These are phyloP conservation scores for Camellia granthamiana DNA, from an alignment of 148 eudicot genomes.

Conservation along the genomic window DNA sequence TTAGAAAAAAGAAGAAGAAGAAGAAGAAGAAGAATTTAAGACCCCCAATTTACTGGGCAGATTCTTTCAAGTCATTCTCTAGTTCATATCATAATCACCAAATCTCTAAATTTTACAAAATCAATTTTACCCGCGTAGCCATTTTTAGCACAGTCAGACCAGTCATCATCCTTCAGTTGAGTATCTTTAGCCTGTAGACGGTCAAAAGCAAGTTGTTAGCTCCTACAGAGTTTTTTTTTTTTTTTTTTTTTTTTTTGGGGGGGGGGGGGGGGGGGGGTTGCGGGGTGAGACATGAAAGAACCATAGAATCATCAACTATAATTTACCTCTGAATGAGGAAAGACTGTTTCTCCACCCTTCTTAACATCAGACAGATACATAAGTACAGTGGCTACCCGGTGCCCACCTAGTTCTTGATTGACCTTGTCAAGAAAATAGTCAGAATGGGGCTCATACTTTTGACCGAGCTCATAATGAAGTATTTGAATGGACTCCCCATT, in stretches of 20 bases:
- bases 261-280: too few relatives aligned
- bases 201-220: slow-evolving; percentile 4
- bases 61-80: neutral
- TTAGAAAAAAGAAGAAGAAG: too few relatives aligned
- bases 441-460: slow-evolving; percentile 88
- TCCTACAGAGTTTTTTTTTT: neutral
- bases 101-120: neutral
- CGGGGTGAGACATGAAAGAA: neutral
- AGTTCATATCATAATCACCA: neutral
- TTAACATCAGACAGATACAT: slow-evolving; percentile 83
- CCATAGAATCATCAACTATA: neutral
- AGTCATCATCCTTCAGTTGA: slow-evolving; percentile 62
- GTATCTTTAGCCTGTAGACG: slow-evolving; percentile 37
- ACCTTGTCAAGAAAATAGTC: slow-evolving; percentile 74
- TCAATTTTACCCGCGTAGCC: slow-evolving; percentile 70
- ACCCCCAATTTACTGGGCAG: neutral
- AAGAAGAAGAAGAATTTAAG: neutral
- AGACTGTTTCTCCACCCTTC: slow-evolving; percentile 91
- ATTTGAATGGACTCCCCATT: slow-evolving; percentile 90
- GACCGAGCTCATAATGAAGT: slow-evolving; percentile 77
- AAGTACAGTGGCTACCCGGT: slow-evolving; percentile 81
- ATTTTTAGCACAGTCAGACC: slow-evolving; percentile 79
- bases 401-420: slow-evolving; percentile 78
- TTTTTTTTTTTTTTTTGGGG: too few relatives aligned
- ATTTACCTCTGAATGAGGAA: slow-evolving; percentile 67